phyloP scores from a whole-genome alignment of 2,329 filamentous ascomycete genomes.

The Myriosclerotinia duriaeana region DNA sequence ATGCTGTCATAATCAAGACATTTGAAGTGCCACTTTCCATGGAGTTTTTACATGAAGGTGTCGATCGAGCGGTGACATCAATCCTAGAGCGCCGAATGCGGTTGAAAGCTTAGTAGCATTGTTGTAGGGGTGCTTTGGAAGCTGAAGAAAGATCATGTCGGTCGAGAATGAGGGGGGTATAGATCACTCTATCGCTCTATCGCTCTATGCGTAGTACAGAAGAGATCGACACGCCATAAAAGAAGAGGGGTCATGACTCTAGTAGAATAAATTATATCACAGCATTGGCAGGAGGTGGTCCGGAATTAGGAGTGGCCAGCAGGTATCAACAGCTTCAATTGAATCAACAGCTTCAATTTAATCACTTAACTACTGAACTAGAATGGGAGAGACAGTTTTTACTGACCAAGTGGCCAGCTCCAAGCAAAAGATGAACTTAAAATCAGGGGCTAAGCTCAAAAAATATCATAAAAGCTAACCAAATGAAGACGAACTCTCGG shows the following conservation, averaged over 20 bases:
- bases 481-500: no score
- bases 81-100: neutral
- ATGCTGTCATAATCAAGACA: no score
- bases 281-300: neutral
- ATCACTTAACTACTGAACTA: neutral
- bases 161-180: no score
- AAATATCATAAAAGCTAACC: no score
- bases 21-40: neutral
- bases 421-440: neutral
- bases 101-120: neutral
- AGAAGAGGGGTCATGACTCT: neutral
- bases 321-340: neutral
- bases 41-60: neutral
- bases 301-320: rapidly evolving
- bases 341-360: neutral
- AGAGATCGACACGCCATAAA: no score
- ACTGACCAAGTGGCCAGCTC: neutral
- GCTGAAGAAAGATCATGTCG: no score
- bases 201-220: no score
- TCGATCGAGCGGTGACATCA: neutral
- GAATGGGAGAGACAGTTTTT: neutral
- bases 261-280: neutral
- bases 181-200: no score
- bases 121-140: neutral
- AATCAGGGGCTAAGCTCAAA: neutral